Base-by-base conservation (phyloP, 108 stramenopile species). In the Stephanodiscus minutulus region DNA sequence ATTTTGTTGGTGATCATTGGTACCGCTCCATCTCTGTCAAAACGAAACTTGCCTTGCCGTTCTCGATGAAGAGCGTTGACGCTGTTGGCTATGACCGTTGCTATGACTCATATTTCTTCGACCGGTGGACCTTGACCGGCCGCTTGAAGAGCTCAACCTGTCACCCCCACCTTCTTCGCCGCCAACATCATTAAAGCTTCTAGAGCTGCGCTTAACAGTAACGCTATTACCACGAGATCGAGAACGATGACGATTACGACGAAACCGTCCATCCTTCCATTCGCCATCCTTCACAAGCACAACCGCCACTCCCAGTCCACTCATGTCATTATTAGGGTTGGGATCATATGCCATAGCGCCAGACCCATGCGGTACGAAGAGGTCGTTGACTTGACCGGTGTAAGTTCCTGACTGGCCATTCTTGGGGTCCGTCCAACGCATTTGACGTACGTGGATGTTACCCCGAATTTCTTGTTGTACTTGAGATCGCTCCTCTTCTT, bases 341-440 rank as follows among this genome's bases (percentile, higher is more conserved):
- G 68, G 56, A 22, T 69, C 65, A 18, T 79, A 79, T 39, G 49
- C 29, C 67, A 79, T 72, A 1, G 52, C 46, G 37, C 78, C 78
- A 41, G 12, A 35, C 52, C 78, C 78, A 50, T 79, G 52, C 5
- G 78, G 78, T 64, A 68, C 64, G 43, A 73, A 73, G 21, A 58
- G 60, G 13, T 43, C 13, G 29, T 72, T 49, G 8, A 79, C 72
- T 52, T 72, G 66, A 52, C 78, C 78, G 27, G 78, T 73, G 48
- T 79, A 79, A 5, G 54, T 22, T n/a, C 78, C 78, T 7, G 29
- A 35, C 24, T 60, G 61, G 20, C 46, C n/a, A 61, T 67, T 67
- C 49, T 68, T 69, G 22, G 22, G 37, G 54, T 79, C 78, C 15
- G 62, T 64, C 72, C 72, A 73, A 53, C 46, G 64, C 78, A 79